Base-by-base conservation (phyloP, 768 basidiomycete species). In the Pleurotus ostreatus region DNA sequence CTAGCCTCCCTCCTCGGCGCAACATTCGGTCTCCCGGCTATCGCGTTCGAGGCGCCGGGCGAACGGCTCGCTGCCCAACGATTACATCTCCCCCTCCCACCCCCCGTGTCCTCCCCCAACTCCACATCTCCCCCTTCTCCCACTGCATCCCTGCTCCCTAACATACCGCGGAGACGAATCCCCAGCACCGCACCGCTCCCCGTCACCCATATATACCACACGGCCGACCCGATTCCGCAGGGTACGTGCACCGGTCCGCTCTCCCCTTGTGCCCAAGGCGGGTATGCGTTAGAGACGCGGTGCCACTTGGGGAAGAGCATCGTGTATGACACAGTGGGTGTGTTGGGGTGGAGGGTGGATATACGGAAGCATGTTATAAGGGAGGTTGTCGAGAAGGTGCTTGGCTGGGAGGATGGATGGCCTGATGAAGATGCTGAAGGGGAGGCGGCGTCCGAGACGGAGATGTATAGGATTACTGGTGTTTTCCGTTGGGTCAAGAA, bases 281-380 rank as follows among this genome's bases (percentile, higher is more conserved):
- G 96, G 1, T 96, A 88, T 67, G 96, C 94, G 1, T 71, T 95
- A 62, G 93, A 95, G 70, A 86, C 88, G 0, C 78, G 78, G 20
- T 98, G 96, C 61, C 96, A 98, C 70, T 77, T 94, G 0, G 96
- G 96, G 47, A 85, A 89, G 70, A 85, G 82, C n/a, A 86, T 91
- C 55, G 68, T 92, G 3, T 96, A 94, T 67, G 94, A 97, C 71
- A 92, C 94, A 0, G 91, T 96, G 23, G 79, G 79, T 8, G 84
- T 85, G 68, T 73, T 91, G 22, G 83, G 85, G 3, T 98, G 95
- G 95, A 70, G 70, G 8, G 90, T 92, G 12, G 88, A 93, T 68
- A 71, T 94, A 4, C 73, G 90, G 57, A 89, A 80, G 30, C 94
- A 96, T 66, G 69, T 81, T 16, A 91, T 96, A 57, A 77, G 70